These are phyloP conservation scores for Leccinum pachyderme DNA, from an alignment of 1,284 basidiomycete genomes.

Conservation along the genomic window DNA sequence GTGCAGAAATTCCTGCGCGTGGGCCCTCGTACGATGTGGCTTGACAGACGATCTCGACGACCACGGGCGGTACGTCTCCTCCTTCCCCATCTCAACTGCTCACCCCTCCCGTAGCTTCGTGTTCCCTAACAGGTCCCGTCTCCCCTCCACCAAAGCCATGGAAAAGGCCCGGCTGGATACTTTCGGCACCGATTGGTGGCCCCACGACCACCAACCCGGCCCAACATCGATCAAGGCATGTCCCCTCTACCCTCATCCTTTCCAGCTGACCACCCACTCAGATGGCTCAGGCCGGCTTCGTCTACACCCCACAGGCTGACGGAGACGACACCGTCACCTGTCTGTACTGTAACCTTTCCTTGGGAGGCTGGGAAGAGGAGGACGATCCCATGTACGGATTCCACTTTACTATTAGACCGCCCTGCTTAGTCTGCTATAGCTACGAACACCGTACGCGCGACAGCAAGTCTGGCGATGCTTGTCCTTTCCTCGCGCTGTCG, in stretches of 20 bases:
- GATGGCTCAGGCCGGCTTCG: conserved; percentile 85
- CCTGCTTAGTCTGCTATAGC: conserved; percentile 36
- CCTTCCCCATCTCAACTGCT: not conserved
- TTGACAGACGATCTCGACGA: conserved; percentile 53
- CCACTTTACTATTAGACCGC: not conserved
- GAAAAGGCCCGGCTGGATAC: conserved; percentile 69
- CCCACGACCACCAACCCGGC: conserved; percentile 60
- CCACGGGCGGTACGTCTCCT: conserved; percentile 49
- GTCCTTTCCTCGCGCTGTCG: conserved; percentile 49
- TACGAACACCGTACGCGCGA: conserved; percentile 65
- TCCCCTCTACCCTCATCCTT: not conserved
- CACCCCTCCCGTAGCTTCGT: conserved; percentile 44
- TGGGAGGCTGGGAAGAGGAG: conserved; percentile 77
- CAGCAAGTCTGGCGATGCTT: conserved; percentile 42
- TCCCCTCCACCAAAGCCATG: conserved; percentile 66
- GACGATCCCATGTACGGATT: conserved; percentile 73
- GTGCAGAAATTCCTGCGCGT: conserved; percentile 62
- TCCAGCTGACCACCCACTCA: conserved; percentile 30
- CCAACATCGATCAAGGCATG: conserved; percentile 69
- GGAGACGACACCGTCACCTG: conserved; percentile 77
- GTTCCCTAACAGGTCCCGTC: conserved; percentile 53
- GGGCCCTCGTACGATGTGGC: conserved; percentile 76
- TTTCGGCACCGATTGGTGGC: conserved; percentile 66
- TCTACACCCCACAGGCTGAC: conserved; percentile 60
- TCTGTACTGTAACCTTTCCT: conserved; percentile 70